Evolutionary conservation across 768 basidiomycete genomes (phyloP), one percentile per base, ranked within the genome.

Genomic region (Podaxis sp.): DNA sequence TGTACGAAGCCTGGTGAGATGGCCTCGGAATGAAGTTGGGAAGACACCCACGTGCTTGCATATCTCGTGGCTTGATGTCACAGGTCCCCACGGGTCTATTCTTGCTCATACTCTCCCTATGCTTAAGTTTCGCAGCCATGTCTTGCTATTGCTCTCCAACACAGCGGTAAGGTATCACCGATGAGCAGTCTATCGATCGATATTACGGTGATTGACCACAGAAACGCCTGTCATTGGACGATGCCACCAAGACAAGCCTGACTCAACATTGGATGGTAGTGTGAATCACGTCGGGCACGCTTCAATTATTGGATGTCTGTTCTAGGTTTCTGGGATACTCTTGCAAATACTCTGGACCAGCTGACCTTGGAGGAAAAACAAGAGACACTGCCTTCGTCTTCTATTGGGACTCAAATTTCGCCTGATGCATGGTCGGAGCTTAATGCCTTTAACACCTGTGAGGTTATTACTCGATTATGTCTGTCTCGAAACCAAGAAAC

Each of bases 401-500:
- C 54, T 55, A 37, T 36, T 55, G 54, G 46, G 48, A 28, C 44
- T 48, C 52, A 33, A 30, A 20, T 33, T 46, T 28, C 51, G 8
- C 28, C 13, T 20, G 30, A n/a, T 44, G 41, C 52, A 49, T 54
- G 40, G 52, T 7, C 28, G 26, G 4, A 15, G 28, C 28, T 28
- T 28, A 6, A 28, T 7, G 7, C 1, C 28, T n/a, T 12, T 15
- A 20, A 10, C 6, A 12, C 20, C n/a, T 28, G 26, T 15, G 26
- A 53, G 40, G 51, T 12, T 26, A 44, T 41, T 41, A 53, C 52
- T 60, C 17, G 41, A 54, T 15, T 40, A 22, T 41, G 40, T 37
- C 44, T 55, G 46, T 37, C 53, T 55, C 60, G 44, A 40, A n/a
- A 54, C 40, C 28, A 61, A 48, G 17, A 46, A 33, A 36, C 53